phyloP scores from a whole-genome alignment of 192 early-diverging fungal species.

The Rhizophagus prolifer region DNA sequence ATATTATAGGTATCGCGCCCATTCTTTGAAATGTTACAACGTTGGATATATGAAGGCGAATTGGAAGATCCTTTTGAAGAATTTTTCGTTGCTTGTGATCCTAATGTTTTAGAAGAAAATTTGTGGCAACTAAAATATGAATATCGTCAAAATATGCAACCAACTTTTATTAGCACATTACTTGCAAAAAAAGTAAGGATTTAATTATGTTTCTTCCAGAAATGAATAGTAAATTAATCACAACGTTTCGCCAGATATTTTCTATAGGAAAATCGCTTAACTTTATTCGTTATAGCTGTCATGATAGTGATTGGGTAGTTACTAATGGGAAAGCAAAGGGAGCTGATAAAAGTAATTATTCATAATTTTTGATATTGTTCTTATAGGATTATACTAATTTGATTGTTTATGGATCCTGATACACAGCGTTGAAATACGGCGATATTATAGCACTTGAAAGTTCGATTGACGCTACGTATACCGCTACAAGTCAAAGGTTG shows the following conservation, averaged over 20 bases:
- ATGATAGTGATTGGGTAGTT: conserved; percentile 46
- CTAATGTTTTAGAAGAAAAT: conserved; percentile 59
- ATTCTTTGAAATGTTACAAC: conserved; percentile 86
- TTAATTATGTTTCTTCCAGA: background rate
- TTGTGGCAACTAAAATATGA: conserved; percentile 83
- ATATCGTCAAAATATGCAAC: conserved; percentile 80
- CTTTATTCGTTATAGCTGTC: conserved; percentile 68
- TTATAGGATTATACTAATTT: background rate
- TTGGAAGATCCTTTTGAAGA: conserved; percentile 89
- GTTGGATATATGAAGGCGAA: conserved; percentile 95
- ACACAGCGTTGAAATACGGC: conserved; percentile 58
- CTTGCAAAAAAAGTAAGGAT: conserved; percentile 75
- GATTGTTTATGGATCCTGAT: background rate
- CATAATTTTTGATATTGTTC: background rate
- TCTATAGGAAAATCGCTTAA: conserved; percentile 87
- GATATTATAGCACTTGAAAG: conserved; percentile 69
- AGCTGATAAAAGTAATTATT: conserved; percentile 3
- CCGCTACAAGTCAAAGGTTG: conserved; percentile 72
- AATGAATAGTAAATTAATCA: background rate
- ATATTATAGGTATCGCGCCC: conserved; percentile 65
- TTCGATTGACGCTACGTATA: conserved; percentile 71
- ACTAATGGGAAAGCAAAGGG: background rate
- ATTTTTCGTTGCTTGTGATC: conserved; percentile 79
- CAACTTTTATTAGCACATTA: conserved; percentile 71
- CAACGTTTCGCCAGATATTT: conserved; percentile 60